phyloP scores from a whole-genome alignment of 1,284 basidiomycete species.

The Ceraceosorus bombacis region DNA sequence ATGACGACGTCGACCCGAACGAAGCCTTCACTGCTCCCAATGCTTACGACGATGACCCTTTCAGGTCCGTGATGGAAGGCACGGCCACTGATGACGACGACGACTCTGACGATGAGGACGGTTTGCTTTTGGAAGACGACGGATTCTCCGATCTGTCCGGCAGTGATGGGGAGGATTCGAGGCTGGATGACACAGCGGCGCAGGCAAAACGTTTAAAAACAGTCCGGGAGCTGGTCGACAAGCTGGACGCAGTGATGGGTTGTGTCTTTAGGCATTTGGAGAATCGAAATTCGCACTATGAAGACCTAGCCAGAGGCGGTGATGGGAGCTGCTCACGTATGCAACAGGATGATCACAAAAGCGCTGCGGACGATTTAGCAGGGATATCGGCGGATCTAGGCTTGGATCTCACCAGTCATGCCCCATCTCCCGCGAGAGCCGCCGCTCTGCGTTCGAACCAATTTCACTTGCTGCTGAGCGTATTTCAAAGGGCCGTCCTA shows the following conservation, averaged over 20 bases:
- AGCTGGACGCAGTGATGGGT: slow-evolving; percentile 79
- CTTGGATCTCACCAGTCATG: too few species aligned
- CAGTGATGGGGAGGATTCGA: slow-evolving; percentile 51
- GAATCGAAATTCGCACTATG: slow-evolving; percentile 28
- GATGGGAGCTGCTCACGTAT: background rate
- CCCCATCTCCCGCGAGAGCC: background rate
- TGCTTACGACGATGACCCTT: slow-evolving; percentile 58
- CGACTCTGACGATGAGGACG: slow-evolving; percentile 41
- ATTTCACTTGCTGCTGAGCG: slow-evolving; percentile 79
- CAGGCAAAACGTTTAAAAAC: slow-evolving; percentile 12
- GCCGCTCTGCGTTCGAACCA: slow-evolving; percentile 22
- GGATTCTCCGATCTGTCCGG: slow-evolving; percentile 52
- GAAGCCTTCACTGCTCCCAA: slow-evolving; percentile 26
- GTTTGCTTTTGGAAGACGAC: slow-evolving; percentile 18
- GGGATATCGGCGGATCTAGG: background rate
- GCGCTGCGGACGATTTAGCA: too few species aligned
- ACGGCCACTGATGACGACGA: slow-evolving; percentile 53
- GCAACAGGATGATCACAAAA: background rate
- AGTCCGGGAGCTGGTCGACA: slow-evolving; percentile 77
- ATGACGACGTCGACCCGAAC: slow-evolving; percentile 50
- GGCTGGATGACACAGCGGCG: slow-evolving; percentile 20
- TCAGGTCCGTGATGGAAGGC: slow-evolving; percentile 63
- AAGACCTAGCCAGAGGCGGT: slow-evolving; percentile 9
- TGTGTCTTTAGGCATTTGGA: slow-evolving; percentile 76
- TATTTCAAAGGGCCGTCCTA: slow-evolving; percentile 87